Base-by-base conservation (phyloP, 106 monocot genomes). In the Dendrobium officinale region DNA sequence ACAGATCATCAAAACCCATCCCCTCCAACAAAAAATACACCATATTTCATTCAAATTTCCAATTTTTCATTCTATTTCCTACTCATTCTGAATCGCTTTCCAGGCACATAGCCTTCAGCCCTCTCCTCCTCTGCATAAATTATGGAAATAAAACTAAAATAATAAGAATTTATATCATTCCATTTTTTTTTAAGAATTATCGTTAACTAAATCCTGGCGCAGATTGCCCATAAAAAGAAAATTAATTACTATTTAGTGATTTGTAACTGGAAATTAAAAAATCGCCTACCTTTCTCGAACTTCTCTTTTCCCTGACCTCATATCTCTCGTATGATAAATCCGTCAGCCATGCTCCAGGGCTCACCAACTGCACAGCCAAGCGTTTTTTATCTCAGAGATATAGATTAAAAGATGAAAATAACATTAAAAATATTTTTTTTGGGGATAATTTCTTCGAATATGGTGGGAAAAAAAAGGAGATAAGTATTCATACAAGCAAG, bases 281-380 rank as follows among this genome's bases (percentile, higher is more conserved):
- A 51, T 51, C 13, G 10, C 13, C 13, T 51, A 96, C 95, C 95
- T 91, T 96, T 85, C 89, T 91, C 22, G 93, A 89, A 84, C 89
- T 84, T 85, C 93, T 91, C 93, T 93, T 96, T 85, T 96, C 95
- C 77, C 95, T 91, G 11, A 96, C 95, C 78, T 96, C 95, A 55
- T 96, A 96, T 64, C 95, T 87, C 82, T 96, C 95, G 41, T 93
- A 93, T 15, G 89, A 91, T 26, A 96, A 83, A 87, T 96, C 95
- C 37, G 95, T 89, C 11, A 96, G 81, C 93, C 95, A 93, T 11
- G 91, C 87, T 27, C 95, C 95, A 1, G 95, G 95, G 73, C 91
- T 93, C 70, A 96, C 95, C 83, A 93, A 77, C 95, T 96, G 81
- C 78, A 88, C n/a, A 78, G 33, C 22, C n/a, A 73, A 16, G 73